Evolutionary conservation across 2,329 filamentous ascomycete species (phyloP).

Genomic region (Aureobasidium subglaciale): DNA sequence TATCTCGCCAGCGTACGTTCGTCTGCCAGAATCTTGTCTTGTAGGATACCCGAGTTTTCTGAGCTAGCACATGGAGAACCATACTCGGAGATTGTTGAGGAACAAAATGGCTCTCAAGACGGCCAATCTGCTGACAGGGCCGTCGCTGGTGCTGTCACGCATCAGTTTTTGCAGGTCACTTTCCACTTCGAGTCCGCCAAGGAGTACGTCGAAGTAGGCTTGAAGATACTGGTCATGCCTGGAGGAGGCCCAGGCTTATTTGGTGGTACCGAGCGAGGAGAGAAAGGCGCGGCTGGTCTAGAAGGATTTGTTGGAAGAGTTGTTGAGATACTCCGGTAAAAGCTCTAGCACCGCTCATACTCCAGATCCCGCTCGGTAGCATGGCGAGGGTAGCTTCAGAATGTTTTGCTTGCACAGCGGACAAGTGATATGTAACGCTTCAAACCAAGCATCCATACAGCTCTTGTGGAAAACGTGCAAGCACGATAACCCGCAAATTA

Average conservation of each 20-base stretch:
- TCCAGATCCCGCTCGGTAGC: not conserved
- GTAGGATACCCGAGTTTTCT: constrained; percentile 26
- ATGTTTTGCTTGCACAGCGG: constrained; percentile 3
- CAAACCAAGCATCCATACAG: constrained; percentile 10
- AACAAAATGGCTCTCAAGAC: constrained; percentile 19
- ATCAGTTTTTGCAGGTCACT: constrained; percentile 44
- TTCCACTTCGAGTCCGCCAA: constrained; percentile 62
- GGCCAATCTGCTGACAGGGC: constrained; percentile 19
- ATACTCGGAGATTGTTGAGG: constrained; percentile 32
- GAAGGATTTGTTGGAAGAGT: constrained; percentile 68
- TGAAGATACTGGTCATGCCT: constrained; percentile 63
- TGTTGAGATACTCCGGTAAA: constrained; percentile 20
- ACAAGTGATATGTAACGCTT: constrained; percentile 3
- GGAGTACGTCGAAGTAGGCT: constrained; percentile 68
- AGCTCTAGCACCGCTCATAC: not conserved
- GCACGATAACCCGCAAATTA: constrained; percentile 8
- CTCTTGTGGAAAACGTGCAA: constrained; percentile 8
- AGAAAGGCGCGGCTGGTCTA: constrained; percentile 49
- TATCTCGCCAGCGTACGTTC: constrained; percentile 85
- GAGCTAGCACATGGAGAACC: constrained; percentile 31
- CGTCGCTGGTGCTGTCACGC: constrained; percentile 22
- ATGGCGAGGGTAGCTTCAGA: not conserved
- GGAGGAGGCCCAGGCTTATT: constrained; percentile 56
- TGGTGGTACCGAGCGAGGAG: constrained; percentile 47
- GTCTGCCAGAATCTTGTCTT: constrained; percentile 61